These are phyloP conservation scores for Kwoniella europaea DNA, from an alignment of 768 basidiomycete genomes.

Conservation along the genomic window DNA sequence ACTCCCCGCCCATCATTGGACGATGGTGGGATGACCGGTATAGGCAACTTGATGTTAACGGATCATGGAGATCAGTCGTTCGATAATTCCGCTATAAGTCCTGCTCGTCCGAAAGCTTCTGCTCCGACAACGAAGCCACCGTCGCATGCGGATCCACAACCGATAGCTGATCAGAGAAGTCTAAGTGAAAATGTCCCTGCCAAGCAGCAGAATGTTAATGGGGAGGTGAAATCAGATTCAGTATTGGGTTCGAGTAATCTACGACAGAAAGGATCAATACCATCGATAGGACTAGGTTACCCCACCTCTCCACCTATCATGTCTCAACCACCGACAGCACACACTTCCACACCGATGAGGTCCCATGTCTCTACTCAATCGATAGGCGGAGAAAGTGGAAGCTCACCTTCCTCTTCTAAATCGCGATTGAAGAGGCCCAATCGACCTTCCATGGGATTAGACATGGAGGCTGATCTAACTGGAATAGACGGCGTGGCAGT, in stretches of 20 bases:
- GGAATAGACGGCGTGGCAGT: conserved; percentile 31
- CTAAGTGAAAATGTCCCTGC: neutral
- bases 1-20: conserved; percentile 47
- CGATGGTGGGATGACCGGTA: conserved; percentile 31
- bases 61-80: conserved; percentile 24
- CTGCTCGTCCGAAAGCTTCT: conserved; percentile 11
- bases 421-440: conserved; percentile 13
- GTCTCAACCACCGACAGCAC: neutral
- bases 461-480: conserved; percentile 33
- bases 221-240: neutral
- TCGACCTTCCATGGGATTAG: conserved; percentile 30
- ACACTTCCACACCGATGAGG: conserved; percentile 9
- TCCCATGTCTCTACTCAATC: neutral
- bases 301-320: conserved; percentile 30
- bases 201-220: conserved; percentile 16
- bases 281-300: conserved; percentile 34
- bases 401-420: conserved; percentile 18
- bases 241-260: neutral
- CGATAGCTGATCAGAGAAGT: neutral
- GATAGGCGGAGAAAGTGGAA: conserved; percentile 1
- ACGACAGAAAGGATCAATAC: conserved; percentile 4
- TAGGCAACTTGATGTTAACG: conserved; percentile 44
- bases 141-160: neutral
- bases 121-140: conserved; percentile 8
- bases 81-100: conserved; percentile 19